Evolutionary conservation across 164 flowering plant genomes (phyloP).

Genomic region (Hamamelis virginiana): DNA sequence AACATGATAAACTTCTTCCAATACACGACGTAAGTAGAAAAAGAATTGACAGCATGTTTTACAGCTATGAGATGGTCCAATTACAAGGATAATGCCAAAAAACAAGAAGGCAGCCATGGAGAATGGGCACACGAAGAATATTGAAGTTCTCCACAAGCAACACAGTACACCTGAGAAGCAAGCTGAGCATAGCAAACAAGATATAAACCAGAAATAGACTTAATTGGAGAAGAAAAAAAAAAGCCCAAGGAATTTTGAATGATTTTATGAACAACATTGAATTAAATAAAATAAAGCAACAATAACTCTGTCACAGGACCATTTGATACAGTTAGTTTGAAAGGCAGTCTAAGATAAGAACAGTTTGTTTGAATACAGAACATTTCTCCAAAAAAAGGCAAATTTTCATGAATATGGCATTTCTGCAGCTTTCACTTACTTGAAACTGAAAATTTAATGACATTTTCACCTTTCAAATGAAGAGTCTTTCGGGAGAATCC

Average conservation of each 20-base stretch:
- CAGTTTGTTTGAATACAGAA: not conserved
- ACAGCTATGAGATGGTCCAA: not conserved
- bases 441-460: too few species aligned
- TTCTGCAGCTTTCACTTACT: too few species aligned
- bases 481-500: too few species aligned
- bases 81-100: not conserved
- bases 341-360: not conserved
- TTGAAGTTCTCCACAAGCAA: not conserved
- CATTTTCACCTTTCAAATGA: too few species aligned
- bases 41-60: not conserved
- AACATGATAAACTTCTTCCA: not conserved
- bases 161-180: not conserved
- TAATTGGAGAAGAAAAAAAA: too few species aligned
- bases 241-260: too few species aligned
- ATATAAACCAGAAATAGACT: too few species aligned
- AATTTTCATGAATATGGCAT: not conserved
- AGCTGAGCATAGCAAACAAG: not conserved
- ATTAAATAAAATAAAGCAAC: too few species aligned
- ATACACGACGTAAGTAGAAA: not conserved
- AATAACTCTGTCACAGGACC: too few species aligned
- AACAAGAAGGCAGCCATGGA: not conserved
- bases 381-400: not conserved
- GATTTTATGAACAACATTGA: too few species aligned
- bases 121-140: slow-evolving; percentile 6
- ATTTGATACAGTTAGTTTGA: too few species aligned